phyloP scores from a whole-genome alignment of 1,139 yeast species.

The Diutina neorugosa region DNA sequence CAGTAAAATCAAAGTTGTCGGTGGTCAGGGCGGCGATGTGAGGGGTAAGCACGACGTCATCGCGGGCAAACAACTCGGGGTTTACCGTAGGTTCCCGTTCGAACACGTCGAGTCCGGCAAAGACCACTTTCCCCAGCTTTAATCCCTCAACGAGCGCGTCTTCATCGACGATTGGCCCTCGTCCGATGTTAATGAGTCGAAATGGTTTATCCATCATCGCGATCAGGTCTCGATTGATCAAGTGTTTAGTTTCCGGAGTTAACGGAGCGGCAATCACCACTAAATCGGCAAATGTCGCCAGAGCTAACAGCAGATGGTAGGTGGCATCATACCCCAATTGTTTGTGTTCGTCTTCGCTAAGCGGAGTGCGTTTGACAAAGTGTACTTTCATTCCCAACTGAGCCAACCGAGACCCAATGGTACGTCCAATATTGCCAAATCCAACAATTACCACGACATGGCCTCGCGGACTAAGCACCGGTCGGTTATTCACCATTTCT shows the following conservation, averaged over 20 bases:
- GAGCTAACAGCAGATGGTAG: slow-evolving; percentile 24
- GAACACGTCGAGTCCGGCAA: slow-evolving; percentile 76
- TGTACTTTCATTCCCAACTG: slow-evolving; percentile 57
- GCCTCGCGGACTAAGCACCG: slow-evolving; percentile 38
- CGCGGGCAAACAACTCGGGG: slow-evolving; percentile 39
- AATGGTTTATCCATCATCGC: slow-evolving; percentile 37
- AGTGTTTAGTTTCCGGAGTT: slow-evolving; percentile 41
- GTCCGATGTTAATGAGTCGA: slow-evolving; percentile 65
- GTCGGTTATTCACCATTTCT: slow-evolving; percentile 24
- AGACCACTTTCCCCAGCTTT: slow-evolving; percentile 49
- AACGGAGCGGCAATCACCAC: slow-evolving; percentile 63
- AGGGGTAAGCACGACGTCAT: slow-evolving; percentile 66
- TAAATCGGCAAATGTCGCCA: slow-evolving; percentile 35
- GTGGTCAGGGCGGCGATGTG: slow-evolving; percentile 67
- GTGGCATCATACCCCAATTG: slow-evolving; percentile 32
- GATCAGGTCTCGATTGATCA: slow-evolving; percentile 40
- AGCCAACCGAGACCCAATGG: slow-evolving; percentile 44
- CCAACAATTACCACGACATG: slow-evolving; percentile 62
- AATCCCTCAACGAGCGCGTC: slow-evolving; percentile 58
- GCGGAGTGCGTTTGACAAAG: slow-evolving; percentile 45
- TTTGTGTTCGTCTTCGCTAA: slow-evolving; percentile 24
- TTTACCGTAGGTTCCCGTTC: slow-evolving; percentile 55
- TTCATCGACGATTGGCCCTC: slow-evolving; percentile 67
- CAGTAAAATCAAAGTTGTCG: slow-evolving; percentile 35
- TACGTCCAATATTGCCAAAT: slow-evolving; percentile 66